These are phyloP conservation scores for Kodamaea leandrae DNA, from an alignment of 805 yeast species.

Conservation along the genomic window DNA sequence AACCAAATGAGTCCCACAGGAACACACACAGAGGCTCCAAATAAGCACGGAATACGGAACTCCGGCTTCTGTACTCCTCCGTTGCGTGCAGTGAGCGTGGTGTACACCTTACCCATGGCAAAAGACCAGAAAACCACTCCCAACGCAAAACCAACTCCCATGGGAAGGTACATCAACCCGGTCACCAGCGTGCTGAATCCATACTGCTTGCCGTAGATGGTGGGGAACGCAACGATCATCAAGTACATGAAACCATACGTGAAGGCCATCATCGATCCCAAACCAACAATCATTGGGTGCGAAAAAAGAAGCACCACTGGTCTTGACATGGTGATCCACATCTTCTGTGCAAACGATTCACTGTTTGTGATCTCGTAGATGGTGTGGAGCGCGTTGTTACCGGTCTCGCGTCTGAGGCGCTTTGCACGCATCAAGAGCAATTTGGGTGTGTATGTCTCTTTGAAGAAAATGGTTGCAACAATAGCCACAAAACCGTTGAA, in stretches of 20 bases:
- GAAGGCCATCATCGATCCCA: slow-evolving; percentile 64
- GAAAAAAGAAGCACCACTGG: slow-evolving; percentile 52
- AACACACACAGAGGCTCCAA: slow-evolving; percentile 48
- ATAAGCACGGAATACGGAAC: slow-evolving; percentile 51
- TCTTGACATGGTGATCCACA: slow-evolving; percentile 48
- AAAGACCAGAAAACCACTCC: slow-evolving; percentile 52
- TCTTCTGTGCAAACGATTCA: slow-evolving; percentile 39
- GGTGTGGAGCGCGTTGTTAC: slow-evolving; percentile 56
- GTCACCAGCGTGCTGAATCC: slow-evolving; percentile 47
- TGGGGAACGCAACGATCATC: slow-evolving; percentile 59
- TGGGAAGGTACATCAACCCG: slow-evolving; percentile 58
- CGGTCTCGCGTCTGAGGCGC: slow-evolving; percentile 49
- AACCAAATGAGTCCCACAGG: slow-evolving; percentile 66
- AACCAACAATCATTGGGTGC: slow-evolving; percentile 62
- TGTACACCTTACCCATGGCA: slow-evolving; percentile 41
- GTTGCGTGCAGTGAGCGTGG: slow-evolving; percentile 36
- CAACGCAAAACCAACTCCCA: slow-evolving; percentile 52
- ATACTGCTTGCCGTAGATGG: slow-evolving; percentile 46
- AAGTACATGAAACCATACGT: slow-evolving; percentile 66
- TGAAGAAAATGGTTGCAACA: slow-evolving; percentile 46
- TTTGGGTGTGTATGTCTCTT: slow-evolving; percentile 60
- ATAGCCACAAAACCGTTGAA: slow-evolving; percentile 49
- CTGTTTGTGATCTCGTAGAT: slow-evolving; percentile 59
- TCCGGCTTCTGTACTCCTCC: slow-evolving; percentile 62
- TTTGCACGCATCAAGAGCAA: slow-evolving; percentile 47